Evolutionary conservation across 139 green algal species (phyloP), one percentile per base, ranked within the genome.

Genomic region (Micractinium conductrix): DNA sequence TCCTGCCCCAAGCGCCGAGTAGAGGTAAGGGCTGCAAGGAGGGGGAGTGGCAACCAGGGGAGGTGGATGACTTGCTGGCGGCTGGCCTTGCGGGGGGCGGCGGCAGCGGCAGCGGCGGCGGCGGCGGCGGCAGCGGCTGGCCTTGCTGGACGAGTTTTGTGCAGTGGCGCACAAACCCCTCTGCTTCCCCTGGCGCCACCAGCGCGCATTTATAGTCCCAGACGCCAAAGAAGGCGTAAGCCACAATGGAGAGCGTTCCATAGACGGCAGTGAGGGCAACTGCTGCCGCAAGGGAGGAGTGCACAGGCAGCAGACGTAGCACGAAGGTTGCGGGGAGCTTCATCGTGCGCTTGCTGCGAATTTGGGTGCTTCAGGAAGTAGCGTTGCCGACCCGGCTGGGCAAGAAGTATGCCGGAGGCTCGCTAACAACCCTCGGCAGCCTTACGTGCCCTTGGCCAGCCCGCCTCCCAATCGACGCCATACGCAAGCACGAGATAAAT

Each of bases 191-290:
- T 50, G 53, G 53, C 40, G 75, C 75, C 10, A 53, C 75, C 26
- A 81, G 55, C 0, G 75, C 50, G 16, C 28, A 55, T 0, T 19
- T 42, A 4, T 81, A 71, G 37, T 38, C 58, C 75, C 75, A 81
- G 1, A 81, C 22, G 9, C 35, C 75, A 26, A 70, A 69, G 0
- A 55, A 37, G 0, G 33, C 37, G 19, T 81, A 81, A 6, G 44
- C 30, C 7, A 21, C 26, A 2, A 26, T 28, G 0, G 75, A 55
- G 1, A 72, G 35, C 24, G 50, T 33, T 9, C 48, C 53, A 58
- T 81, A 81, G 3, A 81, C 35, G 1, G 75, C 53, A 7, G 48
- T 70, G 12, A 81, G 58, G 0, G 75, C 37, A 44, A 81, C 50
- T 1, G 75, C 40, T 0, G 75, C 75, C 8, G 75, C 37, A 8